Evolutionary conservation across 2,329 filamentous ascomycete species (phyloP).

Genomic region (Berkeleyomyces rouxiae): DNA sequence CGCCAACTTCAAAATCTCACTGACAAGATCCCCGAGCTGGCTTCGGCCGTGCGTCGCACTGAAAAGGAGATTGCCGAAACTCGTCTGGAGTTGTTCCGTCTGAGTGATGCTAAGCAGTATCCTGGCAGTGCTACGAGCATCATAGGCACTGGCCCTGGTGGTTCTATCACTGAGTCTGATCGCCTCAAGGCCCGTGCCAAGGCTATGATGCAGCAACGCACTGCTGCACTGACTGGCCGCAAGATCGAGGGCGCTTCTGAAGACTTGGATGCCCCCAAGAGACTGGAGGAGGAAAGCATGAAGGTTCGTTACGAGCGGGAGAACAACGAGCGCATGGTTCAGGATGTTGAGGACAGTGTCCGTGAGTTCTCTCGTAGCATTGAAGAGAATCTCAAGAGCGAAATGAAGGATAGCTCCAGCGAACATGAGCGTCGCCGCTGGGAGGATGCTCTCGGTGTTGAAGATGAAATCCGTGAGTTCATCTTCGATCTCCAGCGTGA

Average conservation of each 20-base stretch:
- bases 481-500: conserved; percentile 90
- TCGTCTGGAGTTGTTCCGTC: conserved; percentile 76
- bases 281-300: conserved; percentile 75
- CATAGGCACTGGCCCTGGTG: conserved; percentile 83
- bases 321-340: conserved; percentile 90
- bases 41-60: conserved; percentile 76
- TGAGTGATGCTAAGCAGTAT: conserved; percentile 84
- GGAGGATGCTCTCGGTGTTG: conserved; percentile 91
- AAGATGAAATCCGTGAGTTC: conserved; percentile 93
- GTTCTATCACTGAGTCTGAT: conserved; percentile 80
- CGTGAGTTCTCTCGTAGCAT: conserved; percentile 71
- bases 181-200: conserved; percentile 86
- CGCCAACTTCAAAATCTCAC: conserved; percentile 78
- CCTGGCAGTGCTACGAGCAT: conserved; percentile 66
- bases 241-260: conserved; percentile 54
- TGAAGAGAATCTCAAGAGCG: conserved; percentile 76
- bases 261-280: conserved; percentile 61
- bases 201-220: conserved; percentile 97
- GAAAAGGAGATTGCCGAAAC: conserved; percentile 89
- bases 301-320: conserved; percentile 73
- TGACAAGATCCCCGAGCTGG: conserved; percentile 79
- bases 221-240: conserved; percentile 77
- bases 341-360: conserved; percentile 91
- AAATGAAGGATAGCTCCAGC: conserved; percentile 53
- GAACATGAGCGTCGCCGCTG: conserved; percentile 87